These are phyloP conservation scores for Beauveria pseudobassiana DNA, from an alignment of 2,329 filamentous ascomycete genomes.

Conservation along the genomic window DNA sequence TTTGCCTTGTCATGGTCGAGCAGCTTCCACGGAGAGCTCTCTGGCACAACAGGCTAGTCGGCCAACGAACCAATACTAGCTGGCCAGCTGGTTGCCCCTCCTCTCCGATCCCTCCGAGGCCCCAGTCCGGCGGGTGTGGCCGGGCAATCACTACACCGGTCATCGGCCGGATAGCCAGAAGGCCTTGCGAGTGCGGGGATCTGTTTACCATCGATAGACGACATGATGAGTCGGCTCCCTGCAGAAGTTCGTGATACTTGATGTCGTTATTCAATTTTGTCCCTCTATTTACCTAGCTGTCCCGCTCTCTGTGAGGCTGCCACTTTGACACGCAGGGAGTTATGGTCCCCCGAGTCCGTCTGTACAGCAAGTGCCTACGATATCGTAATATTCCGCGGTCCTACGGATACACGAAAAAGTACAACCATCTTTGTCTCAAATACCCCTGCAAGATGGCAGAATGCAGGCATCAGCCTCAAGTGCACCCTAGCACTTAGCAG, in stretches of 20 bases:
- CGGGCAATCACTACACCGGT: not conserved
- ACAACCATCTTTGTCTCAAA: not conserved
- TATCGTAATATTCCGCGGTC: too few relatives aligned
- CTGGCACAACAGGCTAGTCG: not conserved
- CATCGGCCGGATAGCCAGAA: not conserved
- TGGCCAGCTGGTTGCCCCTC: not conserved
- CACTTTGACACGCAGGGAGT: too few relatives aligned
- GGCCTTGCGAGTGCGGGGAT: not conserved
- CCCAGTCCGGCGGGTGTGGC: not conserved
- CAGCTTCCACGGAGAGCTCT: not conserved
- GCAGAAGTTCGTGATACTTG: too few relatives aligned
- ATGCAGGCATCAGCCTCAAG: not conserved
- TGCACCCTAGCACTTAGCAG: not conserved
- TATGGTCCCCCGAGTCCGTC: too few relatives aligned
- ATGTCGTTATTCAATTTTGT: too few relatives aligned
- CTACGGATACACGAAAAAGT: too few relatives aligned
- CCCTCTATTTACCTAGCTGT: too few relatives aligned
- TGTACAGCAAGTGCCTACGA: too few relatives aligned
- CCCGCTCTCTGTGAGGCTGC: too few relatives aligned
- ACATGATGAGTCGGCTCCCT: too few relatives aligned
- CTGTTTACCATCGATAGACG: not conserved
- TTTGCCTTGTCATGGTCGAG: not conserved
- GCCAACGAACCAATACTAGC: not conserved
- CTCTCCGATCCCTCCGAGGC: not conserved
- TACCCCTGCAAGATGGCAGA: not conserved